Conservation (phyloP, 1,139 yeast genomes). For the Schizosaccharomyces versatilis region DNA sequence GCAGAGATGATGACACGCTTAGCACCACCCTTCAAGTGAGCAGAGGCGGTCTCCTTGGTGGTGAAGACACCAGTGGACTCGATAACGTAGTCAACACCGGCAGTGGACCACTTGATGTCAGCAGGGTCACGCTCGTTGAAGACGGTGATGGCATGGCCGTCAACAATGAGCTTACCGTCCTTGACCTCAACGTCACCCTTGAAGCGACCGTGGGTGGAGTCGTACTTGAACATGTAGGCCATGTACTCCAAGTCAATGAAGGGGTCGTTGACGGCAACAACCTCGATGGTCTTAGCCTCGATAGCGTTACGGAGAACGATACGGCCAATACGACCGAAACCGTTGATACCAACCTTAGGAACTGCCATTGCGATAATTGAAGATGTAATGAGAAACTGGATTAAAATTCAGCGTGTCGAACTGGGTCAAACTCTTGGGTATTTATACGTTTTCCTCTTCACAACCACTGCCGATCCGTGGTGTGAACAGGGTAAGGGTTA, state of each 20-base stretch:
- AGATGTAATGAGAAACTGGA: not conserved
- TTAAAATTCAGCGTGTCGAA: not conserved
- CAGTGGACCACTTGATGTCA: constrained; percentile 60
- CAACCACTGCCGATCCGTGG: not conserved
- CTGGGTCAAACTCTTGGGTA: not conserved
- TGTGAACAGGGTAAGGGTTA: not conserved
- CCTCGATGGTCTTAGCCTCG: constrained; percentile 42
- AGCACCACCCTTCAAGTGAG: constrained; percentile 70
- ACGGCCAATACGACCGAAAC: constrained; percentile 72
- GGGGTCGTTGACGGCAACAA: constrained; percentile 67
- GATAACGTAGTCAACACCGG: constrained; percentile 51
- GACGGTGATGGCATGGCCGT: constrained; percentile 46
- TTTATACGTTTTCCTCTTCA: not conserved
- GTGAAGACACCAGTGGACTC: constrained; percentile 86
- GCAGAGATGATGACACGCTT: constrained; percentile 77
- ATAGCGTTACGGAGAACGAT: constrained; percentile 56
- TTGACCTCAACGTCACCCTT: constrained; percentile 41
- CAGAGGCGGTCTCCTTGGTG: constrained; percentile 51
- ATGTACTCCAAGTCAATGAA: constrained; percentile 67
- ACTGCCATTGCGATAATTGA: not conserved
- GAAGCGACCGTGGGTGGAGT: constrained; percentile 64
- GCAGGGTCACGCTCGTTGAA: constrained; percentile 64
- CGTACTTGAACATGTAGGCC: constrained; percentile 74
- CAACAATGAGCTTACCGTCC: constrained; percentile 37
- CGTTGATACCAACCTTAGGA: constrained; percentile 44